Evolutionary conservation across 345 rosid genomes (phyloP).

Genomic region (Euphorbia lathyris): DNA sequence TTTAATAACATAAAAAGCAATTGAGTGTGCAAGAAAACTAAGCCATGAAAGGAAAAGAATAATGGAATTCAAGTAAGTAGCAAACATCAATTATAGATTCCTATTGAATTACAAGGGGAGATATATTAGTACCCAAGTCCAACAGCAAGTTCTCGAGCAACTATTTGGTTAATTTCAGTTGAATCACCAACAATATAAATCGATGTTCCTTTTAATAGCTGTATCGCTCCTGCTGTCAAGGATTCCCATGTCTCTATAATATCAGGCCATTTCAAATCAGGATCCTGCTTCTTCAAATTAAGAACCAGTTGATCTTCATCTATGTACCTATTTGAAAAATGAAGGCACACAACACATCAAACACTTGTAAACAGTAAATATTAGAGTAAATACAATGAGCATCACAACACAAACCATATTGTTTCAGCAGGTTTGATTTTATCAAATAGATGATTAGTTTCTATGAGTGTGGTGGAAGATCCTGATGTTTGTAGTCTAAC

Average conservation of each 20-base stretch:
- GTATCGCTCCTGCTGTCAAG: conserved; percentile 64
- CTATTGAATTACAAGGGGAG: background rate
- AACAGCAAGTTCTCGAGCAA: conserved; percentile 70
- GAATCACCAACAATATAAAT: conserved; percentile 70
- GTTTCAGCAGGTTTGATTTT: conserved; percentile 75
- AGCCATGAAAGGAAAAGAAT: background rate
- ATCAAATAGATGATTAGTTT: conserved; percentile 65
- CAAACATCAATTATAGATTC: background rate
- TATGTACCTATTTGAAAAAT: conserved; percentile 53
- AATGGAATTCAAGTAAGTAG: background rate
- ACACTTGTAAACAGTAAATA: background rate
- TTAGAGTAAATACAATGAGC: background rate
- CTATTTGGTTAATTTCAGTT: conserved; percentile 72
- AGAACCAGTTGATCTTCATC: conserved; percentile 80
- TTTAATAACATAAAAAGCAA: background rate
- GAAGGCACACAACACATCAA: conserved; percentile 3
- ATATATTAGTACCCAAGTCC: conserved; percentile 64
- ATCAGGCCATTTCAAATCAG: conserved; percentile 84
- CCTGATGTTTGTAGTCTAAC: conserved; percentile 53
- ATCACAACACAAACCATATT: conserved; percentile 64
- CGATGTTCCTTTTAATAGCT: conserved; percentile 81
- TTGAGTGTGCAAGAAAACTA: background rate
- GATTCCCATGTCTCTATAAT: conserved; percentile 92
- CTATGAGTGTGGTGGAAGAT: conserved; percentile 45
- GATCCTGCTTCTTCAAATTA: conserved; percentile 80